Conservation (phyloP, 202 grass and related monocot genomes). For the Hordeum pubiflorum region DNA sequence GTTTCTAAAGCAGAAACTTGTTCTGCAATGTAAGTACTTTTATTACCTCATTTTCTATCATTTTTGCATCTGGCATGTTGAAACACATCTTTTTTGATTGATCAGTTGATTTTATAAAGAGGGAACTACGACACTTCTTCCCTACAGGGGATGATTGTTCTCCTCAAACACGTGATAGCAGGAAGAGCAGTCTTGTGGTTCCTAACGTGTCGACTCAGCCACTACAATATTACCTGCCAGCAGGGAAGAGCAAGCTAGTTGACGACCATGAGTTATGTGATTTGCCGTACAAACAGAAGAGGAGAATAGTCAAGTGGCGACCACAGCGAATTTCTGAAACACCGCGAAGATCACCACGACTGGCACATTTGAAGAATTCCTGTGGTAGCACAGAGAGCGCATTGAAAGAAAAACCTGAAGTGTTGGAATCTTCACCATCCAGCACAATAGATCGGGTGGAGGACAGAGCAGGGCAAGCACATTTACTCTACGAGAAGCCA, state of each 20-base stretch:
- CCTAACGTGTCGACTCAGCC: constrained; percentile 16
- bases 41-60: background rate
- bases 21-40: constrained; percentile 35
- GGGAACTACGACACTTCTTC: constrained; percentile 34
- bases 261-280: constrained; percentile 26
- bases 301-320: constrained; percentile 9
- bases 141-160: constrained; percentile 17
- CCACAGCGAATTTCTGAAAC: constrained; percentile 12
- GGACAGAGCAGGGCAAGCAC: background rate
- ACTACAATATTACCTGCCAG: constrained; percentile 1
- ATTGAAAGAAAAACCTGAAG: constrained; percentile 18
- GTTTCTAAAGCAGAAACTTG: constrained; percentile 38
- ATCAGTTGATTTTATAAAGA: constrained; percentile 44
- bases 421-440: background rate
- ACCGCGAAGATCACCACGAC: constrained; percentile 38
- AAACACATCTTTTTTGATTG: constrained; percentile 13
- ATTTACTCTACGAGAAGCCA: background rate
- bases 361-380: constrained; percentile 5
- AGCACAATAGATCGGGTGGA: background rate
- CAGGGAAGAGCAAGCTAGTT: constrained; percentile 13
- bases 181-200: background rate
- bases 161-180: constrained; percentile 13
- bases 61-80: constrained; percentile 1
- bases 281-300: constrained; percentile 10
- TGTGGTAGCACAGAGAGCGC: background rate